Conservation (phyloP, 2,329 filamentous ascomycete species). For the Tolypocladium capitatum region DNA sequence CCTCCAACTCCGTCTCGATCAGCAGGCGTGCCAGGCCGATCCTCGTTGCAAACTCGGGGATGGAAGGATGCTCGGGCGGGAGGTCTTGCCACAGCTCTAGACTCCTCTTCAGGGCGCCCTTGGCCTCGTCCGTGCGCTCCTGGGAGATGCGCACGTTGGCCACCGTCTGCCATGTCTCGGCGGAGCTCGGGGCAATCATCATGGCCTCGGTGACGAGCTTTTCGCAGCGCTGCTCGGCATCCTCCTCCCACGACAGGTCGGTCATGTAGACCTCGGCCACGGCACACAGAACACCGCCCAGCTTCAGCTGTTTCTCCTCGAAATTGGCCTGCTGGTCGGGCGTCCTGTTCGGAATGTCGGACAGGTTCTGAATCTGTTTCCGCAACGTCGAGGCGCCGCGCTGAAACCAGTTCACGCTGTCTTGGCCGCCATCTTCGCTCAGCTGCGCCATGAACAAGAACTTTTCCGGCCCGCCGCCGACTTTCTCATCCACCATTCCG, state of each 20-base stretch:
- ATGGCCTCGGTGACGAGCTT: slow-evolving; percentile 80
- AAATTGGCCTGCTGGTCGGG: slow-evolving; percentile 28
- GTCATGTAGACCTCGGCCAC: slow-evolving; percentile 99
- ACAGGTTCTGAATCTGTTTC: slow-evolving; percentile 52
- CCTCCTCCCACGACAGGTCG: slow-evolving; percentile 82
- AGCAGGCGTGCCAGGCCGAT: slow-evolving; percentile 75
- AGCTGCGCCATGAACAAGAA: slow-evolving; percentile 92
- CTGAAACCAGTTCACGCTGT: slow-evolving; percentile 56
- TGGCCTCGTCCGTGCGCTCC: slow-evolving; percentile 62
- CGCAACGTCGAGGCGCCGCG: slow-evolving; percentile 61
- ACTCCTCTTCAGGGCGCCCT: slow-evolving; percentile 63
- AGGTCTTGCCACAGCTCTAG: slow-evolving; percentile 73
- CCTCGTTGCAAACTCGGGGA: slow-evolving; percentile 77
- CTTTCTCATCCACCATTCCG: slow-evolving; percentile 53
- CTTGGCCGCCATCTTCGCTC: slow-evolving; percentile 54
- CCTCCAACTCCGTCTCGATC: slow-evolving; percentile 80
- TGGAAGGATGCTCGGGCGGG: slow-evolving; percentile 52
- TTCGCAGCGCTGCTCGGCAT: slow-evolving; percentile 83
- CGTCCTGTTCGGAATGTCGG: slow-evolving; percentile 28
- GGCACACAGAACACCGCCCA: slow-evolving; percentile 85
- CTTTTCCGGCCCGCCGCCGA: slow-evolving; percentile 81
- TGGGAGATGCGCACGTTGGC: slow-evolving; percentile 92
- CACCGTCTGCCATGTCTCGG: slow-evolving; percentile 90
- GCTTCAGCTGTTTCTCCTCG: slow-evolving; percentile 62
- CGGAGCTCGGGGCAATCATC: slow-evolving; percentile 63